phyloP scores from a whole-genome alignment of 805 yeast genomes.

The Saccharomycopsis fermentans region DNA sequence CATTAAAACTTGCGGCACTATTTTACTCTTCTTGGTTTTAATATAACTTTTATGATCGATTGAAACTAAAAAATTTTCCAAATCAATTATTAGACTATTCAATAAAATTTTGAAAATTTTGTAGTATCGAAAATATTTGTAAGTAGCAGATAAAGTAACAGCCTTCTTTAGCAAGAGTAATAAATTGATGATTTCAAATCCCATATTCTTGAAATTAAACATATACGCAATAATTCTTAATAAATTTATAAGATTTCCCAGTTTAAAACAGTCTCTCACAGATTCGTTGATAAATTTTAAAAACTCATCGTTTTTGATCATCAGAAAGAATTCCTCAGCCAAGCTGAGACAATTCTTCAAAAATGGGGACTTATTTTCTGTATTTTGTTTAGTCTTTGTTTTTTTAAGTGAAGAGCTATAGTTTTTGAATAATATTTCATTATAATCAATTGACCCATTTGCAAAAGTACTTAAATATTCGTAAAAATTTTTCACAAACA shows the following conservation, averaged over 20 bases:
- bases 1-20: not conserved
- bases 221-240: constrained; percentile 11
- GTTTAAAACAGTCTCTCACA: constrained; percentile 8
- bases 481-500: constrained; percentile 4
- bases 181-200: constrained; percentile 9
- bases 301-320: constrained; percentile 7
- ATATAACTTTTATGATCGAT: constrained; percentile 6
- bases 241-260: constrained; percentile 1
- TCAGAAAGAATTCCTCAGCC: constrained; percentile 4
- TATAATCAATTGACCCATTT: constrained; percentile 8
- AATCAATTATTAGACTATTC: constrained; percentile 12
- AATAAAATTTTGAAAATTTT: constrained; percentile 14
- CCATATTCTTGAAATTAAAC: constrained; percentile 4
- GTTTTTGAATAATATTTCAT: constrained; percentile 6
- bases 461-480: constrained; percentile 11
- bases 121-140: constrained; percentile 3
- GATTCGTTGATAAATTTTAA: constrained; percentile 7
- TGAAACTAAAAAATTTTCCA: constrained; percentile 12
- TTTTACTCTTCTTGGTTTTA: constrained; percentile 1
- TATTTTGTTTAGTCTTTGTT: not conserved
- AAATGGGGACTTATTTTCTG: not conserved
- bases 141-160: constrained; percentile 5
- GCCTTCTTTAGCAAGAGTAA: constrained; percentile 8
- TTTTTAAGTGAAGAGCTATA: not conserved
- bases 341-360: not conserved